Evolutionary conservation across 78 protist genomes (phyloP).

Genomic region (Dictyostelium capitatum): DNA sequence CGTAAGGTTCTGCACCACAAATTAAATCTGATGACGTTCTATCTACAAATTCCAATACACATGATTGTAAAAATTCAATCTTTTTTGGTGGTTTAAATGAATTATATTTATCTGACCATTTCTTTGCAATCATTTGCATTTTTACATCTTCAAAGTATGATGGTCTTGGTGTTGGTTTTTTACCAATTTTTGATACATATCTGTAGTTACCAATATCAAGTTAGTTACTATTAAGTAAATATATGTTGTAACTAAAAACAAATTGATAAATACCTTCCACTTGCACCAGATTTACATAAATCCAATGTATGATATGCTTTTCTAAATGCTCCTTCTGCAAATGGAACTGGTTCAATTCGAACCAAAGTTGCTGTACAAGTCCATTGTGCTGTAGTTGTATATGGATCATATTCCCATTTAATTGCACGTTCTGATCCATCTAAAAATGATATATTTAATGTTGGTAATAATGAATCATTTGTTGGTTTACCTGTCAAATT

Average conservation of each 20-base stretch:
- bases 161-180: conserved; percentile 57
- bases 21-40: conserved; percentile 59
- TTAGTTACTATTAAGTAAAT: no score
- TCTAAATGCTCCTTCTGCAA: conserved; percentile 79
- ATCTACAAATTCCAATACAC: conserved; percentile 77
- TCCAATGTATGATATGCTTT: conserved; percentile 68
- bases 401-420: conserved; percentile 80
- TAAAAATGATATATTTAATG: conserved; percentile 59
- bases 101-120: conserved; percentile 84
- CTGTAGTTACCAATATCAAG: no score
- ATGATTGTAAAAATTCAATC: conserved; percentile 80
- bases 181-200: conserved; percentile 67
- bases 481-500: conserved; percentile 47
- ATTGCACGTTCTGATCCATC: conserved; percentile 64
- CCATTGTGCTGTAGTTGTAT: conserved; percentile 79
- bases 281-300: conserved; percentile 32
- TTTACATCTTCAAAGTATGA: conserved; percentile 81
- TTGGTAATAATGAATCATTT: conserved; percentile 66
- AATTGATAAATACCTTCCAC: conserved; percentile 16
- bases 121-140: conserved; percentile 82
- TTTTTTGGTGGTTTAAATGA: conserved; percentile 83
- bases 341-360: conserved; percentile 63
- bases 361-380: conserved; percentile 62
- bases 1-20: conserved; percentile 85
- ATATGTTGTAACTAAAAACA: background rate